Evolutionary conservation across 2,329 filamentous ascomycete genomes (phyloP), one percentile per base, ranked within the genome.

Genomic region (Colletotrichum shisoi): DNA sequence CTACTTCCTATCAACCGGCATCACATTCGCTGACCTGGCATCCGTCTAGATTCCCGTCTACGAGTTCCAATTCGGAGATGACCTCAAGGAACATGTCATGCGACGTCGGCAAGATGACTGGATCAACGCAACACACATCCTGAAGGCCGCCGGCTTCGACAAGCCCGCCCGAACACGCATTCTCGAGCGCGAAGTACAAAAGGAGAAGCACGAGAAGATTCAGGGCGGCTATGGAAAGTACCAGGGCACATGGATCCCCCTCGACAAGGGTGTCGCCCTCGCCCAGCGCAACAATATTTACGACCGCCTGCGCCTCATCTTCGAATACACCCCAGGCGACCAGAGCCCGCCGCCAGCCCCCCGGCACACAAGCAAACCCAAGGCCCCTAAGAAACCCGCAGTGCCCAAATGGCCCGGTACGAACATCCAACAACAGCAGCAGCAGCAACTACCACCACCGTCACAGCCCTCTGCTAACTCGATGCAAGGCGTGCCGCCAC

Each of bases 81-180:
- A 96, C 76, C 76, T 89, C 39, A 89, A 90, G 76, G 87, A 91
- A 74, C 93, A 97, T 91, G 91, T 98, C 71, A 99, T 99, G 95
- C 91, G 95, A 78, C 88, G 95, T 57, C 89, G 94, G 68, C 87
- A 89, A 60, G 95, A 99, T 78, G 89, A 98, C 79, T 99, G 94
- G 93, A 95, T 99, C 81, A 99, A 99, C 83, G 95, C 95, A n/a
- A 99, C 95, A 61, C 95, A 99, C 76, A 98, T 99, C 68, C 83
- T 99, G 56, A 99, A 99, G 76, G 93, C 96, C 46, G 95, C 95
- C 70, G 94, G 94, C 63, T 97, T 97, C 75, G 95, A 99, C 79
- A 99, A 99, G 79, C 95, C 95, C 3, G 93, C 94, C 13, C 86
- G 95, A 76, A 99, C 95, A 46, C 88, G 95, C 70, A 98, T 99